Base-by-base conservation (phyloP, 106 monocot species). In the Alisma plantagoaquatica region DNA sequence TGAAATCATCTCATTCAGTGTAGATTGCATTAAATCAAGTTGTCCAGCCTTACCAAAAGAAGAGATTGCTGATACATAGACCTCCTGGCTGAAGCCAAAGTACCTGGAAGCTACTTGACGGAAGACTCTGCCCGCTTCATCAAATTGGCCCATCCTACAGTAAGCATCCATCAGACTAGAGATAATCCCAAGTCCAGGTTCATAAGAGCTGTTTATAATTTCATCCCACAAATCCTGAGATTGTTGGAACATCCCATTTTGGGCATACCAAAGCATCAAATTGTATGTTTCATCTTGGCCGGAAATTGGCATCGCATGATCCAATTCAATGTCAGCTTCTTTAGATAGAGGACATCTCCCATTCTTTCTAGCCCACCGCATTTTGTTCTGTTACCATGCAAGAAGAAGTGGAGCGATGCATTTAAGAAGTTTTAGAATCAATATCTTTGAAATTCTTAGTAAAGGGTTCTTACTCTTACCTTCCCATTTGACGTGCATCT, bases 21-120 rank as follows among this genome's bases (percentile, higher is more conserved):
- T 63, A 2, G 43, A 44, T 51, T 96, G 78, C 96, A 96, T 96
- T 63, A 81, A 31, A 3, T 66, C 65, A 46, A 96, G 73, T 59
- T 76, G 27, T 8, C 96, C 94, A 19, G 70, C 60, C 25, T 56
- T 63, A 26, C 96, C 96, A 54, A 96, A 79, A 62, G 78, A 89
- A 60, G 59, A 71, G 51, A 89, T 33, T 5, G 96, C 84, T 3
- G 72, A 21, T 7, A 73, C 63, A 60, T 79, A 79, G 12, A 76
- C 38, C 61, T 70, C 68, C 1, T 42, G 45, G 23, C 46, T 35
- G 20, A 68, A 66, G 50, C 29, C 49, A 29, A 58, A 66, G 29
- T 54, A 69, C 46, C 81, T 72, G 6, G 65, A 62, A 23, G 62
- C 49, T 10, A 56, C 59, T 52, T 83, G 81, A 50, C 51, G 63